Evolutionary conservation across 2,329 filamentous ascomycete species (phyloP), one percentile per base, ranked within the genome.

Genomic region (Ascochyta koolunga): DNA sequence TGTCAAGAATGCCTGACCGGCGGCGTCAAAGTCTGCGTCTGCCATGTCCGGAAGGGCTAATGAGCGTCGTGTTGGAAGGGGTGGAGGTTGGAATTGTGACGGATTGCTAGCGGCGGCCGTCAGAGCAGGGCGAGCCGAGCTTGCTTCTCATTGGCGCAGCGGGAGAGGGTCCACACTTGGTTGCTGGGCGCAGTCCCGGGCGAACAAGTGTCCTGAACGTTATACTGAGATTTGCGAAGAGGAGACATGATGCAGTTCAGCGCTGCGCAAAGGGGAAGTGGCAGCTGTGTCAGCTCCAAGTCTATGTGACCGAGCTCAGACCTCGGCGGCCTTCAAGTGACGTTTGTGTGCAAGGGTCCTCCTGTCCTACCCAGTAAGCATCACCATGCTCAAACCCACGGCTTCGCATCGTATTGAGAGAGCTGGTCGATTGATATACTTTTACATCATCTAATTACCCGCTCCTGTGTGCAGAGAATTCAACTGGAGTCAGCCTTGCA

Each of bases 1-100:
- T 50, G 76, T 64, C 56, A 85, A 62, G 64, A 89, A 89, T 9
- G 70, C 71, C 52, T 77, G 74, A 36, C 80, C 83, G 64, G 76
- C 75, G 56, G 69, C 64, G 60, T 80, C 62, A 56, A 77, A 77
- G 54, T 66, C 52, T 16, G 65, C 59, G 54, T 66, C 52, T 16
- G 65, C 59, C 71, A 74, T 73, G 8, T 32, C 40, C 38, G 33
- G 13, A n/a, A 27, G 19, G 27, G 37, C n/a, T 33, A 21, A 32
- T 24, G 37, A 44, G 41, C 27, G 46, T 16, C 21, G 51, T 47
- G 54, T 46, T 40, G 38, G 46, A 8, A 29, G 29, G 36, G 38
- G 51, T 44, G 55, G 58, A 59, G 58, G 61, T 56, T 45, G 54
- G 56, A 59, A 58, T 57, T 58, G 50, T 58, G 60, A 58, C 54